Evolutionary conservation across 305 asterid genomes (phyloP).

Genomic region (Rubia peregrina): DNA sequence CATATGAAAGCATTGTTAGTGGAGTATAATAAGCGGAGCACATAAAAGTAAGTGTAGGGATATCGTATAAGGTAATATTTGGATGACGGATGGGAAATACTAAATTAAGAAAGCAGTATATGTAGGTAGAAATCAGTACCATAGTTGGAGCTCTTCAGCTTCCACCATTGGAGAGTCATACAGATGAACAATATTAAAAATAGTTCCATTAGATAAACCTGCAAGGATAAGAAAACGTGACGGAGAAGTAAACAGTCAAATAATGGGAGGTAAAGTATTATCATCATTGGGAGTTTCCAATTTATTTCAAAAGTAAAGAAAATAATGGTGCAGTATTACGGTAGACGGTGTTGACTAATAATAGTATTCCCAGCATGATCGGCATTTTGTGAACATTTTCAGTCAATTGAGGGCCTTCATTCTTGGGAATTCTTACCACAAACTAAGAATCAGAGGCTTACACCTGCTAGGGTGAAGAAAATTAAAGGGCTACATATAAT

Average conservation of each 20-base stretch:
- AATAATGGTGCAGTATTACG: too few species aligned
- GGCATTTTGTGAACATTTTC: background rate
- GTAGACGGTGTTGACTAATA: background rate
- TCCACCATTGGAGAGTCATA: background rate
- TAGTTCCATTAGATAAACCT: background rate
- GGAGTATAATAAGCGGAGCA: too few species aligned
- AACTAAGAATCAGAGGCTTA: background rate
- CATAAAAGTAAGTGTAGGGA: too few species aligned
- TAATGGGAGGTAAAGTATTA: background rate
- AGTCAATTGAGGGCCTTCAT: background rate
- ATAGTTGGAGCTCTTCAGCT: background rate
- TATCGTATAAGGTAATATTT: too few species aligned
- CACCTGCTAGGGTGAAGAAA: background rate
- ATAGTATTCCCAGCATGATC: background rate
- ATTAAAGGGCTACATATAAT: background rate
- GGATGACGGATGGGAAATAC: too few species aligned
- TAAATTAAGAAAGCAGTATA: too few species aligned
- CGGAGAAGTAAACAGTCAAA: background rate
- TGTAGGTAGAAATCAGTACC: background rate
- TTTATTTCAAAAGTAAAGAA: background rate
- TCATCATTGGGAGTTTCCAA: background rate
- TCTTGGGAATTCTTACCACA: background rate
- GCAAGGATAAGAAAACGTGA: background rate
- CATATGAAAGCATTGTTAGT: too few species aligned
- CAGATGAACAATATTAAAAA: background rate